Conservation (phyloP, 164 flowering plant genomes). For the Magnolia officinalis region DNA sequence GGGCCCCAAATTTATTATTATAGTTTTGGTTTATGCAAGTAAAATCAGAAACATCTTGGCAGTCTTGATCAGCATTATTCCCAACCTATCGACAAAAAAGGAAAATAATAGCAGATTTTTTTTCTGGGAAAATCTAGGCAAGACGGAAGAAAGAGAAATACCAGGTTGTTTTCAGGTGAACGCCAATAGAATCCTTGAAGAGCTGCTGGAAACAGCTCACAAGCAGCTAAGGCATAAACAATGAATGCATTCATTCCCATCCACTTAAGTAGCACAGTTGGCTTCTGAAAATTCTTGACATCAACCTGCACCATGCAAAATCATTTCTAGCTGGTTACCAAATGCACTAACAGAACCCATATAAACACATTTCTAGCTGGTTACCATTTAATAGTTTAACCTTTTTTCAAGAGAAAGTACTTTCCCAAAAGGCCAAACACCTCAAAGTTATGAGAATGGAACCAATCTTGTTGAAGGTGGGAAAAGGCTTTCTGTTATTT, state of each 20-base stretch:
- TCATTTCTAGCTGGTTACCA: neutral
- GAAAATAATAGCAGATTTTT: neutral
- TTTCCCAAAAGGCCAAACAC: neutral
- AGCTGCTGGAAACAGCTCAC: conserved; percentile 61
- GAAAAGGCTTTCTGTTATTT: no score
- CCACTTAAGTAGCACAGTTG: conserved; percentile 55
- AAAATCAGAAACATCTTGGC: no score
- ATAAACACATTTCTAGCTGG: neutral
- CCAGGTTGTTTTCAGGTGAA: conserved; percentile 73
- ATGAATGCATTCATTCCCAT: conserved; percentile 83
- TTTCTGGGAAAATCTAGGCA: neutral
- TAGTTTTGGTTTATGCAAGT: neutral
- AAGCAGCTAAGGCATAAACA: conserved; percentile 69
- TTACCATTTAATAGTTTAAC: neutral
- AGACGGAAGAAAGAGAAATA: conserved; percentile 16
- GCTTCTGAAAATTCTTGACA: conserved; percentile 35
- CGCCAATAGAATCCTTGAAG: conserved; percentile 79
- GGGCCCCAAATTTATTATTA: neutral
- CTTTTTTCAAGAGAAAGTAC: neutral
- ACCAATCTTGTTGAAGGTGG: no score
- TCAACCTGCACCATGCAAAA: conserved; percentile 53
- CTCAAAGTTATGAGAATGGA: neutral
- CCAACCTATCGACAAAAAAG: neutral
- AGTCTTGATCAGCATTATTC: neutral
- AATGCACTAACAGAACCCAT: neutral